These are phyloP conservation scores for Exophiala sideris DNA, from an alignment of 2,329 filamentous ascomycete genomes.

Conservation along the genomic window DNA sequence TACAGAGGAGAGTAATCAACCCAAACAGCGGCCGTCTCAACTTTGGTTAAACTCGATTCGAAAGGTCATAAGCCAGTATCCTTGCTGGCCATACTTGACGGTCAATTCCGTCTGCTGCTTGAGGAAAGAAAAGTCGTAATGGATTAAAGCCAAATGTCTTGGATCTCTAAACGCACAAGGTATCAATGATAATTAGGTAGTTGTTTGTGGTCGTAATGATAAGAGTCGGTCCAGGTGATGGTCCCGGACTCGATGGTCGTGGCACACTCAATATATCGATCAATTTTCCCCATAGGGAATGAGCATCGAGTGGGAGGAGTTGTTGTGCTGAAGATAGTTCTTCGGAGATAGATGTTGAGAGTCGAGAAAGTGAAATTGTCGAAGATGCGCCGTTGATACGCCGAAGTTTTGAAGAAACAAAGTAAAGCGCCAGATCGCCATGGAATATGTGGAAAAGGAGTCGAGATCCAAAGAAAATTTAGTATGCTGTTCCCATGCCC, in stretches of 20 bases:
- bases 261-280: background rate
- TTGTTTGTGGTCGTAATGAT: constrained; percentile 15
- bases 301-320: background rate
- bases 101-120: background rate
- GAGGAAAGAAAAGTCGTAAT: constrained; percentile 10
- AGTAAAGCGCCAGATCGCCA: constrained; percentile 7
- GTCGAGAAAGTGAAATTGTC: background rate
- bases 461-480: constrained; percentile 4
- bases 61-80: constrained; percentile 8
- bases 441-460: constrained; percentile 3
- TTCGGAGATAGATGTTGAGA: constrained; percentile 4
- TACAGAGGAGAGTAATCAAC: constrained; percentile 10
- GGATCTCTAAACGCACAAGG: constrained; percentile 25
- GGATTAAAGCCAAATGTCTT: constrained; percentile 17
- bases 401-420: constrained; percentile 1
- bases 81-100: constrained; percentile 5
- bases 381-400: background rate
- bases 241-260: background rate
- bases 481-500: constrained; percentile 27
- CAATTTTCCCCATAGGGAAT: background rate
- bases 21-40: constrained; percentile 10
- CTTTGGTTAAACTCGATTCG: constrained; percentile 2
- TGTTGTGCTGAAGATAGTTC: constrained; percentile 3
- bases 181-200: constrained; percentile 24
- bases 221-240: constrained; percentile 4